These are phyloP conservation scores for Metschnikowia aberdeeniae DNA, from an alignment of 805 yeast species.

Conservation along the genomic window DNA sequence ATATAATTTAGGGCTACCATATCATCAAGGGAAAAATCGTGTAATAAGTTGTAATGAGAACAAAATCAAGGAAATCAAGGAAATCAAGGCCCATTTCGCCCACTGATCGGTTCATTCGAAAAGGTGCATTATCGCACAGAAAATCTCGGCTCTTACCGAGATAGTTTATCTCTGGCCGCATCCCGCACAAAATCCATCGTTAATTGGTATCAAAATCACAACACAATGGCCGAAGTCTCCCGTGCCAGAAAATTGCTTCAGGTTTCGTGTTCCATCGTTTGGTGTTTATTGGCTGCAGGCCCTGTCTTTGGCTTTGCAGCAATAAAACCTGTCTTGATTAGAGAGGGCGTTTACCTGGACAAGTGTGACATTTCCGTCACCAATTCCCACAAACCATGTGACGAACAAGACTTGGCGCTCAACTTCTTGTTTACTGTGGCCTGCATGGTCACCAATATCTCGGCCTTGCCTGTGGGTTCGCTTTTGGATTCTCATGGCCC, in stretches of 20 bases:
- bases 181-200: not conserved
- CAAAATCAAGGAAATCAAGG: no score
- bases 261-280: slow-evolving; percentile 65
- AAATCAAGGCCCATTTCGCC: no score
- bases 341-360: slow-evolving; percentile 71
- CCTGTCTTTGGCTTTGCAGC: slow-evolving; percentile 96
- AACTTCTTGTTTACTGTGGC: slow-evolving; percentile 82
- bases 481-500: slow-evolving; percentile 81
- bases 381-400: slow-evolving; percentile 38
- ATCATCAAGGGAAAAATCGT: no score
- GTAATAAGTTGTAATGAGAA: no score
- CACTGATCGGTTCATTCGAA: no score
- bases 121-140: slow-evolving; percentile 1
- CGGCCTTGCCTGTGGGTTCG: slow-evolving; percentile 78
- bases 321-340: slow-evolving; percentile 72
- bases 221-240: slow-evolving; percentile 14
- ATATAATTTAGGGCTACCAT: no score
- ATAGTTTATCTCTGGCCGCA: not conserved
- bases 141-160: slow-evolving; percentile 2
- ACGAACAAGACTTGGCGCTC: slow-evolving; percentile 75
- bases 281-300: slow-evolving; percentile 93
- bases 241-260: slow-evolving; percentile 43
- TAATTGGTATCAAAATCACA: not conserved
- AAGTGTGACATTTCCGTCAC: slow-evolving; percentile 42
- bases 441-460: slow-evolving; percentile 80